phyloP scores from a whole-genome alignment of 768 basidiomycete species.

The Tulasnella sp. region DNA sequence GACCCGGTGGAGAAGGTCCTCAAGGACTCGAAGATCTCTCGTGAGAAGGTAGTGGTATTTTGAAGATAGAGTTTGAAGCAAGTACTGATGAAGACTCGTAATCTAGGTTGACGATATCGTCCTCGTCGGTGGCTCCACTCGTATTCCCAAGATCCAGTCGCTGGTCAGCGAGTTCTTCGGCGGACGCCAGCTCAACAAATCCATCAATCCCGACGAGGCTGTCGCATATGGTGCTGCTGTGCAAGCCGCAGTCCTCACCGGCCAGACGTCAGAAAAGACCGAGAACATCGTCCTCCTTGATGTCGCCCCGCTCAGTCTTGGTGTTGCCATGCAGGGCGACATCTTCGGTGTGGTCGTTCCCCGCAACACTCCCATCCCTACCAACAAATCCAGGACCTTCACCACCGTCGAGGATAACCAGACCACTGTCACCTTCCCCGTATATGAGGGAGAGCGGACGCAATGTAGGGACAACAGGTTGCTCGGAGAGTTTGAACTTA shows the following conservation, averaged over 20 bases:
- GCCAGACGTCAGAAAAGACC: conserved; percentile 97
- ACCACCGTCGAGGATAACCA: conserved; percentile 99
- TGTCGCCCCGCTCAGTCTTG: conserved; percentile 94
- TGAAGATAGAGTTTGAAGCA: background rate
- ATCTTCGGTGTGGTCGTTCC: conserved; percentile 99
- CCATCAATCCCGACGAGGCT: conserved; percentile 99
- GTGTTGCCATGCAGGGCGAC: conserved; percentile 99
- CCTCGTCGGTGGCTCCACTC: conserved; percentile 98
- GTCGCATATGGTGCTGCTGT: conserved; percentile 99
- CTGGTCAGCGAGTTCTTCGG: conserved; percentile 98
- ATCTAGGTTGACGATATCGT: conserved; percentile 89
- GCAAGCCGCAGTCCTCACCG: conserved; percentile 97
- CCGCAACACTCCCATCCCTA: conserved; percentile 98
- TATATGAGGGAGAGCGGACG: conserved; percentile 99
- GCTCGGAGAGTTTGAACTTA: conserved; percentile 99
- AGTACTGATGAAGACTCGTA: background rate
- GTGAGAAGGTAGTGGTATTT: conserved; percentile 46
- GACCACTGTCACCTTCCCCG: conserved; percentile 99
- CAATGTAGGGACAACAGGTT: conserved; percentile 99
- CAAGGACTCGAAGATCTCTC: conserved; percentile 97
- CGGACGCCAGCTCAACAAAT: conserved; percentile 97
- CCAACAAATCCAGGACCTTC: conserved; percentile 98
- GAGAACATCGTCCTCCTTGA: conserved; percentile 97
- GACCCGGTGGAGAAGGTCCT: conserved; percentile 98
- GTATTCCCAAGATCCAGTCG: conserved; percentile 98